Evolutionary conservation across 495 filamentous ascomycete species (phyloP), one percentile per base, ranked within the genome.

Genomic region (Chaetomium fimeti): DNA sequence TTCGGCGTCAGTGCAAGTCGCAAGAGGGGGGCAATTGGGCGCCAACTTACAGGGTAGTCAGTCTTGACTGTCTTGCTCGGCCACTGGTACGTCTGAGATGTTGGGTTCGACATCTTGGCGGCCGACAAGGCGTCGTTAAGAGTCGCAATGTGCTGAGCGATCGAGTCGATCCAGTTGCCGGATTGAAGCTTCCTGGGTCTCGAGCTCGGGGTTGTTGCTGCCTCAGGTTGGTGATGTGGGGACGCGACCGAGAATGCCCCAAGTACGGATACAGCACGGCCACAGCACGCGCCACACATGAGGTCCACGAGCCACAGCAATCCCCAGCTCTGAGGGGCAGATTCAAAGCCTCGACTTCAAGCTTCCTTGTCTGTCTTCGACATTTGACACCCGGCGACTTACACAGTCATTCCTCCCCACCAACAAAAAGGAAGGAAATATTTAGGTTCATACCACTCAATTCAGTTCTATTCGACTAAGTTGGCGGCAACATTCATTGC

Each of bases 11-110:
- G 65, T 62, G 18, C 15, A 28, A 1, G 32, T 1, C 25, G 47
- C 24, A 40, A 51, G 15, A 7, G 15, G n/a, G 22, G 42, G 47
- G 15, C 56, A 54, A 55, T 45, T 52, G 52, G 53, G 13, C 16
- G 16, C 20, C 5, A 9, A 82, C 86, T 68, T 81, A 96, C 93
- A 55, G 91, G 92, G 75, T 87, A 96, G 22, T 92, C 86, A 56
- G 90, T 89, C 69, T 85, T 79, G 65, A 89, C 74, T 71, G 82
- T 82, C 81, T 92, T 92, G 68, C 90, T 86, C 38, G 91, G 89
- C 62, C 92, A 68, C 42, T 66, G 84, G 71, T 87, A 85, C 36
- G 83, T 82, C 72, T 81, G 77, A 68, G 80, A 78, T 48, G 81
- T 75, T 65, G 83, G 73, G 73, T 79, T 84, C 68, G 87, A 83